These are phyloP conservation scores for Backusella parvicylindrica DNA, from an alignment of 192 early-diverging fungal species.

Conservation along the genomic window DNA sequence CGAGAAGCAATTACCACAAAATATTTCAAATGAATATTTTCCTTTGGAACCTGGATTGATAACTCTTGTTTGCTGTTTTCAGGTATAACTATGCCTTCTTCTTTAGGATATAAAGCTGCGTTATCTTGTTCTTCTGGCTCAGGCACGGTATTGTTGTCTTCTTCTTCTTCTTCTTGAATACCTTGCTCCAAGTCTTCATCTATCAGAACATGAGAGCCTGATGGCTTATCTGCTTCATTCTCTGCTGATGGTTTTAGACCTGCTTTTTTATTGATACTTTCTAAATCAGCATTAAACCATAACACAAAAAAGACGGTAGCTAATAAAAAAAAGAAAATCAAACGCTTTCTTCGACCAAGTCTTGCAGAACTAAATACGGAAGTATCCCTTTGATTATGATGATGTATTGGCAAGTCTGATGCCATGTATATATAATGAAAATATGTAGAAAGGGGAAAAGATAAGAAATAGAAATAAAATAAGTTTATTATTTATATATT, in stretches of 20 bases:
- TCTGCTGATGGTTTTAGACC: background rate
- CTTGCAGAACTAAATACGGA: background rate
- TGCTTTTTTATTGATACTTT: background rate
- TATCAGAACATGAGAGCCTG: background rate
- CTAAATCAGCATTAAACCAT: conserved; percentile 11
- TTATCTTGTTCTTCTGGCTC: background rate
- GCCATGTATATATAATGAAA: background rate
- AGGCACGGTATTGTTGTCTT: background rate
- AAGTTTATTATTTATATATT: background rate
- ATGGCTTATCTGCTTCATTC: background rate
- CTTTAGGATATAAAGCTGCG: background rate
- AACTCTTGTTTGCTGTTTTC: background rate
- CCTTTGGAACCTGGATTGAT: background rate
- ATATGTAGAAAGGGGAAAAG: background rate
- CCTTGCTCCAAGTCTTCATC: background rate
- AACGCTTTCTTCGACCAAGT: background rate
- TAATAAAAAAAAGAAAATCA: background rate
- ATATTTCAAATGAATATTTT: conserved; percentile 37
- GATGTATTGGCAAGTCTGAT: background rate
- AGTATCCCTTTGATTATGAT: background rate
- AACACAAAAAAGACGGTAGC: background rate
- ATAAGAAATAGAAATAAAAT: background rate
- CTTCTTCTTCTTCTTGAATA: background rate
- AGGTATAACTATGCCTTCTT: background rate
- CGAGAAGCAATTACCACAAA: conserved; percentile 48